Evolutionary conservation across 2,329 filamentous ascomycete species (phyloP).

Genomic region (Colletotrichum incanum): DNA sequence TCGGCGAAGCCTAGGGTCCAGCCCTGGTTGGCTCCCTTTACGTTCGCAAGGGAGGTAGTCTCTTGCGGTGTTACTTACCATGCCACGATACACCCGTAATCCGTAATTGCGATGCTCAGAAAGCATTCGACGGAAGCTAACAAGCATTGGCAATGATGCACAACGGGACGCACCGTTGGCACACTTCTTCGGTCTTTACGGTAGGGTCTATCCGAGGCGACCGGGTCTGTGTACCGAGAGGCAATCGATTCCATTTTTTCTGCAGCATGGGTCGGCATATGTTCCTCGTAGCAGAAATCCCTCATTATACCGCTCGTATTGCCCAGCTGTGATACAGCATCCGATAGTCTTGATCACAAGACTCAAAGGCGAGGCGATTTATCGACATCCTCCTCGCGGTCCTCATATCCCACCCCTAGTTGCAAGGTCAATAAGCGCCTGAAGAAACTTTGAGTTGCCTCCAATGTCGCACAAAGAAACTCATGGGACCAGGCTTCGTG

Average conservation of each 20-base stretch:
- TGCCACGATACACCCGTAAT: constrained; percentile 20
- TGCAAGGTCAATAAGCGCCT: constrained; percentile 7
- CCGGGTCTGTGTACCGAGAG: constrained; percentile 9
- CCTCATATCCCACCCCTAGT: neutral
- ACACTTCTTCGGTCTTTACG: neutral
- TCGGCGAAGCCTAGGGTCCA: constrained; percentile 14
- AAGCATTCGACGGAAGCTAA: constrained; percentile 4
- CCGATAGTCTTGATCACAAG: constrained; percentile 37
- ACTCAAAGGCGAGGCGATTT: constrained; percentile 8
- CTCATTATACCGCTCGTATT: constrained; percentile 15
- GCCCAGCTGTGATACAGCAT: constrained; percentile 35
- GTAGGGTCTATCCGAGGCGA: neutral
- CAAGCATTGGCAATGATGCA: neutral
- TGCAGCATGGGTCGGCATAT: constrained; percentile 1
- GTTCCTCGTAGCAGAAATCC: neutral
- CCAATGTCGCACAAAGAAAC: constrained; percentile 19
- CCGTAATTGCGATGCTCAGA: neutral
- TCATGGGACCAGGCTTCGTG: constrained; percentile 8
- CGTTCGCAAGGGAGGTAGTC: constrained; percentile 26
- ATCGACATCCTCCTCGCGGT: neutral
- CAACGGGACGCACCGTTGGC: constrained; percentile 12
- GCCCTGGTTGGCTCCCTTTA: constrained; percentile 17
- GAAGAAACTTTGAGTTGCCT: neutral
- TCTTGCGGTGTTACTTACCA: constrained; percentile 13
- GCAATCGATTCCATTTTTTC: neutral